Base-by-base conservation (phyloP, 192 early-diverging fungal genomes). In the Rhizophagus sp. region DNA sequence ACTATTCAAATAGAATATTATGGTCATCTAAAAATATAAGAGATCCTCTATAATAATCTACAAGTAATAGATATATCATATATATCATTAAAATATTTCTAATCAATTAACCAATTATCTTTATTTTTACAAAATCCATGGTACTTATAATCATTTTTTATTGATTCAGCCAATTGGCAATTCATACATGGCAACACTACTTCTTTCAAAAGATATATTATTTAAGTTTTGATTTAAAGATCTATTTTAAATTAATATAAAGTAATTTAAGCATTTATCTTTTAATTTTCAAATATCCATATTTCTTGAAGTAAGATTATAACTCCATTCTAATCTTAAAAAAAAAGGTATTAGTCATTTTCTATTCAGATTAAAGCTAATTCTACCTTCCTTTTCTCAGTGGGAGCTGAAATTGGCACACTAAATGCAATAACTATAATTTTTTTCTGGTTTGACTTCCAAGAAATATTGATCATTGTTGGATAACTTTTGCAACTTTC, bases 1-100 rank as follows among this genome's bases (percentile, higher is more conserved):
- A n/a, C 71, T n/a, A 73, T n/a, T 73, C 15, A 39, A 73, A 73
- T 47, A 73, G 36, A 30, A 73, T 50, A n/a, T 7, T 24, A 73
- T 47, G 71, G 34, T 1, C 2, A 73, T 73, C 47, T 49, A 73
- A 73, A 34, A 73, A 44, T 47, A 47, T 3, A 73, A 73, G 3
- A 73, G 34, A 5, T 24, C 8, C 27, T 34, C 71, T 47, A 52
- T 33, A 73, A 73, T 73, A 0, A 19, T 73, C 71, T 73, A 27
- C 47, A 73, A 73, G n/a, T 1, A 47, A 15, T 10, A 47, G 71
- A 15, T 52, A 67, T 67, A 27, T 25, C 65, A 67, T 33, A 67
- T 33, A 0, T 4, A 27, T 67, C 5, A 67, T 17, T 33, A 25
- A 67, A 67, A 19, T 67, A 25, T 34, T 67, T 25, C 50, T 52